Evolutionary conservation across 208 protist species (phyloP).

Genomic region (Acanthamoeba sp.): DNA sequence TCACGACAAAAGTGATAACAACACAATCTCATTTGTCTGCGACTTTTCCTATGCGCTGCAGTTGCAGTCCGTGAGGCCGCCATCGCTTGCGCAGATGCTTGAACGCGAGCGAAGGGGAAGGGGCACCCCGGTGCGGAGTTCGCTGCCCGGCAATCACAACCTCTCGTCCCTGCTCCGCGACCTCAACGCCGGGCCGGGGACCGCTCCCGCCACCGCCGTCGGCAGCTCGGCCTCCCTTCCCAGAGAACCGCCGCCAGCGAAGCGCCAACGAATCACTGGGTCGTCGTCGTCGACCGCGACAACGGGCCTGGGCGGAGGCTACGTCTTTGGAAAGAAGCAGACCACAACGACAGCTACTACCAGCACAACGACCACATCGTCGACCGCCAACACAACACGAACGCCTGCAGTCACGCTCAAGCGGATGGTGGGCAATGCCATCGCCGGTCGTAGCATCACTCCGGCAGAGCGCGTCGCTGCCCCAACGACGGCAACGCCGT

Average conservation of each 20-base stretch:
- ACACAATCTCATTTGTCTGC: too few species aligned
- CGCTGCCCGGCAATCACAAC: conserved; percentile 16
- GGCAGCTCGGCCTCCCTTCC: too few species aligned
- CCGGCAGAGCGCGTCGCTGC: not conserved
- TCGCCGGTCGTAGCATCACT: not conserved
- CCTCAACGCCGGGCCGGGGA: not conserved
- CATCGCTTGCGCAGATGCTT: not conserved
- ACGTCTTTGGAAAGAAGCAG: too few species aligned
- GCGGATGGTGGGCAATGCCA: not conserved
- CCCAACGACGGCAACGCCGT: too few species aligned
- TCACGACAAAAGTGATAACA: too few species aligned
- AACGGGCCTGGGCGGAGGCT: too few species aligned
- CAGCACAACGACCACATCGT: not conserved
- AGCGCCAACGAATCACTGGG: not conserved
- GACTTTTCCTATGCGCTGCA: not conserved
- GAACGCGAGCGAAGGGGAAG: not conserved
- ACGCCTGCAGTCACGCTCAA: not conserved
- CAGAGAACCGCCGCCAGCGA: not conserved
- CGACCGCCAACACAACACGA: not conserved
- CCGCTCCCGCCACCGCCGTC: not conserved
- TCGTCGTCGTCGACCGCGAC: too few species aligned
- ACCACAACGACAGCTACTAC: too few species aligned
- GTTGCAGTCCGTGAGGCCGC: not conserved
- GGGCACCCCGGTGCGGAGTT: not conserved
- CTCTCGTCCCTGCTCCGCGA: not conserved